A percentile compares a stretch with the other conserved stretches of the same genome.
Conservation (phyloP, 139 green algal species). For the Tetraselmis striata region DNA sequence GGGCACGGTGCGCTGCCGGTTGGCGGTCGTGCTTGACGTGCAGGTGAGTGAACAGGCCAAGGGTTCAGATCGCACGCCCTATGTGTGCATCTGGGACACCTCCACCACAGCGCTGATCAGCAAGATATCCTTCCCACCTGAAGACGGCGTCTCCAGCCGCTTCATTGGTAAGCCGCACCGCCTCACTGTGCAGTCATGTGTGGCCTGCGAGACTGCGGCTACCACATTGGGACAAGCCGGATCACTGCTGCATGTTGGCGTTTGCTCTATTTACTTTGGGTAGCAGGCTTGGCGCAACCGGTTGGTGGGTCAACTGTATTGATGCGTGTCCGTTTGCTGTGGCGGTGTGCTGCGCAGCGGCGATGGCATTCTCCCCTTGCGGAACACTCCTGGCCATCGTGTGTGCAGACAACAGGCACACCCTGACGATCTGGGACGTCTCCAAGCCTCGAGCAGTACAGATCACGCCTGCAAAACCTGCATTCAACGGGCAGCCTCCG, state of each 20-base stretch:
- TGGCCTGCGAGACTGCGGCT: no score
- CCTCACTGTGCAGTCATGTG: no score
- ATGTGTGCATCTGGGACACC: neutral
- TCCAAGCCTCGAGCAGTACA: neutral
- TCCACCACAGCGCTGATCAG: slow-evolving; percentile 15
- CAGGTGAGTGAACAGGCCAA: neutral
- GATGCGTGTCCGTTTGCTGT: no score
- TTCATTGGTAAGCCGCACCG: neutral
- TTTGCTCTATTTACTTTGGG: slow-evolving; percentile 10
- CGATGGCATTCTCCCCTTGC: neutral
- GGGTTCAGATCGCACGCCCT: neutral
- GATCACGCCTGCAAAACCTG: neutral
- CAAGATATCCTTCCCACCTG: slow-evolving; percentile 29
- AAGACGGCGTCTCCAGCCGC: slow-evolving; percentile 15
- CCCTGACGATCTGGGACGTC: neutral
- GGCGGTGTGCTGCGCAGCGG: neutral
- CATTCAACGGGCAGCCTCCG: slow-evolving; percentile 17
- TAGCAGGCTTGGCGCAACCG: no score
- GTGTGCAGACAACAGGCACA: neutral
- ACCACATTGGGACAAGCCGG: no score
- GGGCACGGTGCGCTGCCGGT: no score
- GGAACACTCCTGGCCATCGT: neutral
- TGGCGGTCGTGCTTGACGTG: neutral
- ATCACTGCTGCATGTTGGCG: no score
- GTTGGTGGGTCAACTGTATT: no score